Evolutionary conservation across 495 filamentous ascomycete species (phyloP).

Genomic region (Talaromyces adpressus): DNA sequence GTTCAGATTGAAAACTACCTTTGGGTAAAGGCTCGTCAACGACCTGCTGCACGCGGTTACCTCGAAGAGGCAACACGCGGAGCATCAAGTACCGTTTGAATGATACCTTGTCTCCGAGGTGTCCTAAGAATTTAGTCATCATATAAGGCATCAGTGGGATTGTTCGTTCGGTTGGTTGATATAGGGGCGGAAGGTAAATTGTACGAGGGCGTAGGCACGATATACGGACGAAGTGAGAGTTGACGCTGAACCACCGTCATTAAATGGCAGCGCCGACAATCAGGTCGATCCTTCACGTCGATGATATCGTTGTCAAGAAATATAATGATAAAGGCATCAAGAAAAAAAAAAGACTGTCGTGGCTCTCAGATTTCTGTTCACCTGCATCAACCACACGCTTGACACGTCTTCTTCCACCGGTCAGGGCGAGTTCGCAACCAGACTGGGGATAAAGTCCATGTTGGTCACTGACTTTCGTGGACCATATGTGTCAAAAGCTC

Average conservation of each 20-base stretch:
- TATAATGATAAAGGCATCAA: not conserved
- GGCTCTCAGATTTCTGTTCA: constrained; percentile 30
- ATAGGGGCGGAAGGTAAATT: not conserved
- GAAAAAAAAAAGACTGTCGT: constrained; percentile 4
- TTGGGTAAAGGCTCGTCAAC: constrained; percentile 27
- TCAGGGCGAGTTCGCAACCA: not conserved
- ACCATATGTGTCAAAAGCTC: constrained; percentile 15
- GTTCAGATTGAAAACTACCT: constrained; percentile 36
- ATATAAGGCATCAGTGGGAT: constrained; percentile 18
- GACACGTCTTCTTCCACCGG: constrained; percentile 11
- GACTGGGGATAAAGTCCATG: constrained; percentile 17
- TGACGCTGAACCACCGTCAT: constrained; percentile 1
- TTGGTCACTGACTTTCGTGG: constrained; percentile 15
- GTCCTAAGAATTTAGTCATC: constrained; percentile 22
- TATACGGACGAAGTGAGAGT: not conserved
- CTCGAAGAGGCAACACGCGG: constrained; percentile 21
- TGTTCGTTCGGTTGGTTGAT: not conserved
- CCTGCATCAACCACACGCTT: constrained; percentile 17
- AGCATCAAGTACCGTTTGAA: constrained; percentile 15
- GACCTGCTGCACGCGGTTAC: constrained; percentile 30
- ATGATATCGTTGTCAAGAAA: not conserved
- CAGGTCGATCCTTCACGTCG: not conserved
- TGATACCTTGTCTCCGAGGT: constrained; percentile 22
- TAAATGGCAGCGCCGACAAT: not conserved
- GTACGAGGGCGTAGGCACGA: not conserved